Evolutionary conservation across 2,329 filamentous ascomycete genomes (phyloP).

Genomic region (Zasmidium citrigriseum): DNA sequence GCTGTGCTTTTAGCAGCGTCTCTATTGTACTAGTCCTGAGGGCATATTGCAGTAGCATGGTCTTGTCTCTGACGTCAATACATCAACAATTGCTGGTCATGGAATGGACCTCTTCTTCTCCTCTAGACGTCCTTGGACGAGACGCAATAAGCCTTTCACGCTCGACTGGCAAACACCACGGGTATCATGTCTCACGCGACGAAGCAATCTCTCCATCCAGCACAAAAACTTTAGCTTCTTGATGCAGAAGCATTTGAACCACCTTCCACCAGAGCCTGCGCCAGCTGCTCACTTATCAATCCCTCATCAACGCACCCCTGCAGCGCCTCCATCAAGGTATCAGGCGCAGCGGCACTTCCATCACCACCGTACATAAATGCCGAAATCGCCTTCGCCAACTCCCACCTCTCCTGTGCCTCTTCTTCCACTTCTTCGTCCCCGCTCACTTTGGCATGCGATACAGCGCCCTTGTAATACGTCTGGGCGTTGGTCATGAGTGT

Average conservation of each 20-base stretch:
- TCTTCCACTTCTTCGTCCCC: conserved; percentile 38
- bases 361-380: conserved; percentile 43
- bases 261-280: conserved; percentile 1
- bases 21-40: too few relatives aligned
- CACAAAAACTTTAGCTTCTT: too few relatives aligned
- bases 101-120: too few relatives aligned
- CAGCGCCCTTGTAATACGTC: conserved; percentile 59
- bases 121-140: too few relatives aligned
- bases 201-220: not conserved
- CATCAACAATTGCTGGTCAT: too few relatives aligned
- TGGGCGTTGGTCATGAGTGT: conserved; percentile 58
- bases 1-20: not conserved
- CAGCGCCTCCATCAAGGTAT: conserved; percentile 45
- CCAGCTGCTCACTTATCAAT: conserved; percentile 37
- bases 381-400: conserved; percentile 42
- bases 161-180: too few relatives aligned
- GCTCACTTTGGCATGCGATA: conserved; percentile 26
- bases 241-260: too few relatives aligned
- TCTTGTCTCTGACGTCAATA: too few relatives aligned
- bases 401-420: conserved; percentile 39
- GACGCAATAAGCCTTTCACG: too few relatives aligned
- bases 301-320: conserved; percentile 57
- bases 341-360: conserved; percentile 35
- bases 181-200: not conserved
- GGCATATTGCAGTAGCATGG: too few relatives aligned